Evolutionary conservation across 768 basidiomycete genomes (phyloP), one percentile per base, ranked within the genome.

Genomic region (Leucocoprinus birnbaumii): DNA sequence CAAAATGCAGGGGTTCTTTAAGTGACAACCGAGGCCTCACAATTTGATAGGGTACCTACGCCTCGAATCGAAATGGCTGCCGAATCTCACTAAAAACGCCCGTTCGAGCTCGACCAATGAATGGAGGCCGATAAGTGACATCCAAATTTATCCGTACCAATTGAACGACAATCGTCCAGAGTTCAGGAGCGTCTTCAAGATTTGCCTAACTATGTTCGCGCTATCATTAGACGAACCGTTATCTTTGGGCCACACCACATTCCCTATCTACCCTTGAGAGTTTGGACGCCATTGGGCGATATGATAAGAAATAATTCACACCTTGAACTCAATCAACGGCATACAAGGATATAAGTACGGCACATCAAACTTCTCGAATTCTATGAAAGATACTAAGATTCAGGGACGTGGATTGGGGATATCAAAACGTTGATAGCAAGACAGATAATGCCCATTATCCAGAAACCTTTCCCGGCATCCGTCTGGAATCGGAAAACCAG

Each of bases 401-500:
- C 62, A 10, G 68, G 68, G 18, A 69, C 69, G 37, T 63, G 62
- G 51, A 70, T 58, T 21, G 56, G 58, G 35, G 65, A 34, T 14
- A 70, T 44, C 11, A 63, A 14, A 19, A 47, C 51, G 52, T 70
- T 70, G 51, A 70, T 60, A 47, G 47, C 73, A 51, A 77, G 58
- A 16, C 70, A 70, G 19, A 82, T 65, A 3, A 70, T 55, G 3
- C 80, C 80, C 45, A 70, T 69, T 37, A 80, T 74, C 75, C 77
- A 76, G 54, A 79, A 79, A 0, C 76, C 70, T 41, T 72, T 74
- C 9, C 78, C 78, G 8, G 62, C 48, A 4, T 72, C 66, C 18
- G 65, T 57, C 41, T 75, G 75, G 63, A 77, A 78, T 13, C 80
- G 70, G 52, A 78, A 80, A 18, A 83, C 62, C 0, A 82, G 58